Base-by-base conservation (phyloP, 1,284 basidiomycete species). In the Salmacisia buchloeana region DNA sequence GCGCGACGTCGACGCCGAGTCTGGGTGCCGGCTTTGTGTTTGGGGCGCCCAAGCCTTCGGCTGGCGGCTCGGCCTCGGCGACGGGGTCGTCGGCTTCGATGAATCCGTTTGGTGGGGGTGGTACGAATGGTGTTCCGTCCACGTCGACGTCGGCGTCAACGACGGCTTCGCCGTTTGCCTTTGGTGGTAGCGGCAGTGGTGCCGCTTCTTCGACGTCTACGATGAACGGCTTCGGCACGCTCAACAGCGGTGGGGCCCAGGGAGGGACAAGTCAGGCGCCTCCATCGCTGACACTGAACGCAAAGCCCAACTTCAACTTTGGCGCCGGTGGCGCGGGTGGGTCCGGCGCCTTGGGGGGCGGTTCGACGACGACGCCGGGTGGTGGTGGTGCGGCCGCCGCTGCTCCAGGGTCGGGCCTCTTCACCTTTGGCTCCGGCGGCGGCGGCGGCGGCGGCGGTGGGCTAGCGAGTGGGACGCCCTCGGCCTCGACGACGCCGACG, bases 251-350 rank as follows among this genome's bases (percentile, higher is more conserved):
- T 13, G n/a, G 9, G 29, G 49, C 31, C 18, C 49, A 13, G 49
- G 49, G 10, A 31, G n/a, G n/a, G n/a, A n/a, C n/a, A n/a, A n/a
- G n/a, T n/a, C n/a, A n/a, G n/a, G n/a, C n/a, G n/a, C n/a, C n/a
- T n/a, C n/a, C n/a, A n/a, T n/a, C n/a, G n/a, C n/a, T 54, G 49
- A 54, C 49, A 31, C 13, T 54, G 29, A 54, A 54, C 21, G 21
- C 27, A 7, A 54, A 31, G 49, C 49, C 49, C 12, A 54, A 54
- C 15, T 54, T 54, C 49, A 54, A 54, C 49, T 54, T 54, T 54
- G 49, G 49, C 6, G 49, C 27, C 18, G 23, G n/a, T n/a, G n/a
- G n/a, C n/a, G n/a, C n/a, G n/a, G n/a, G n/a, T n/a, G n/a, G n/a
- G n/a, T n/a, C n/a, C n/a, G n/a, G n/a, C n/a, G n/a, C n/a, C n/a